A percentile compares a stretch with the other conserved stretches of the same genome.
These are phyloP conservation scores for Urtica urens DNA, from an alignment of 306 rosid species.

Conservation along the genomic window DNA sequence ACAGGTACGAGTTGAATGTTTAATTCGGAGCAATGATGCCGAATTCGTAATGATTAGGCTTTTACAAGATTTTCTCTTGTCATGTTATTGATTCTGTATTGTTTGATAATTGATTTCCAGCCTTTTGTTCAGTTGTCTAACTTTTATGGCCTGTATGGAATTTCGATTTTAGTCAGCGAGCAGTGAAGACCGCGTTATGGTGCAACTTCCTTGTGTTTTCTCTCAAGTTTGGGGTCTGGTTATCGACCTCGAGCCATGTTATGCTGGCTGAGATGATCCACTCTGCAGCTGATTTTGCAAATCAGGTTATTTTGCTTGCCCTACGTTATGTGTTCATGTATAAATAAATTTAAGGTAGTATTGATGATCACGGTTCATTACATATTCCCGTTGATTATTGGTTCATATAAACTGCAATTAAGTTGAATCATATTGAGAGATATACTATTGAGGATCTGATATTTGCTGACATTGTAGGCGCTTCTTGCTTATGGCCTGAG, in stretches of 20 bases:
- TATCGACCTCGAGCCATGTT: conserved; percentile 77
- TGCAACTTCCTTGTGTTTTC: conserved; percentile 98
- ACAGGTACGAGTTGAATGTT: conserved; percentile 36
- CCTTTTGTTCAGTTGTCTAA: background rate
- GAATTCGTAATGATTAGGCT: too few relatives aligned
- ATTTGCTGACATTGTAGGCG: conserved; percentile 44
- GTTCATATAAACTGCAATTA: background rate
- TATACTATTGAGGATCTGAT: conserved; percentile 26
- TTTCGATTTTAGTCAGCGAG: conserved; percentile 59
- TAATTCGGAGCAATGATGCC: too few relatives aligned
- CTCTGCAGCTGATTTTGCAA: conserved; percentile 86
- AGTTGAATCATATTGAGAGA: too few relatives aligned
- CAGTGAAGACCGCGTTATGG: conserved; percentile 91
- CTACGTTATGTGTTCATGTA: background rate
- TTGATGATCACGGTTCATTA: background rate
- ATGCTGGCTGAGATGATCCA: conserved; percentile 90
- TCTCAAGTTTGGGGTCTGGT: conserved; percentile 92
- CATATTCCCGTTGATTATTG: conserved; percentile 7
- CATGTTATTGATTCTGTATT: background rate
- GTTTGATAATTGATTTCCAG: background rate
- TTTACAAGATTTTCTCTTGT: background rate
- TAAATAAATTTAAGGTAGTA: background rate
- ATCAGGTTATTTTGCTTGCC: conserved; percentile 46
- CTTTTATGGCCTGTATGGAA: conserved; percentile 4
- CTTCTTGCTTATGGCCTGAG: conserved; percentile 92